Percentiles rank a stretch among this genome's conserved stretches.
Evolutionary conservation across 2,329 filamentous ascomycete species (phyloP).

Genomic region (Neodidymelliopsis sp.): DNA sequence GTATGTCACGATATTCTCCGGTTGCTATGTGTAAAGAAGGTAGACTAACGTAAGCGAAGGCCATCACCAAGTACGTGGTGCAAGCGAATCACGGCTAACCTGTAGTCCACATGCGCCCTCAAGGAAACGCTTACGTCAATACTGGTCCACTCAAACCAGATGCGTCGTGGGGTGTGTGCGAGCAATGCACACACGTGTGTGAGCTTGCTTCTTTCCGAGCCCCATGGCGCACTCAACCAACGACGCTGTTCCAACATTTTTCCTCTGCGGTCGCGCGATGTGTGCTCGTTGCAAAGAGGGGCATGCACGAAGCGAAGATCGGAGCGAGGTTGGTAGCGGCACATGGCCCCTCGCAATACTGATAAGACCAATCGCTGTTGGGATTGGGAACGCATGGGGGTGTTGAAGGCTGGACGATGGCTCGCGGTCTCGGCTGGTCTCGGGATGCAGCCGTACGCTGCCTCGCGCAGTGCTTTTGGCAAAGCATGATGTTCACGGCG

Average conservation of each 20-base stretch:
- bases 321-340: slow-evolving; percentile 29
- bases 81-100: slow-evolving; percentile 48
- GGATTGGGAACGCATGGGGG: slow-evolving; percentile 36
- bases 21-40: slow-evolving; percentile 24
- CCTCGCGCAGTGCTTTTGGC: slow-evolving; percentile 1
- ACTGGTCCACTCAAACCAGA: slow-evolving; percentile 4
- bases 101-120: slow-evolving; percentile 33
- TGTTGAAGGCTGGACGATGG: slow-evolving; percentile 20
- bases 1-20: slow-evolving; percentile 47
- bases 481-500: slow-evolving; percentile 2
- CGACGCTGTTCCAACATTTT: slow-evolving; percentile 2
- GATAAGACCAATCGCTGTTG: slow-evolving; percentile 45
- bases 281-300: slow-evolving; percentile 10
- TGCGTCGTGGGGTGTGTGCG: slow-evolving; percentile 4
- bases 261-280: slow-evolving; percentile 6
- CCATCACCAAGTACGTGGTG: slow-evolving; percentile 51
- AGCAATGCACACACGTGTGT: slow-evolving; percentile 13
- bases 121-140: slow-evolving; percentile 12
- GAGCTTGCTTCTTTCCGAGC: slow-evolving; percentile 20
- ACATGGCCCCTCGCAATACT: slow-evolving; percentile 30
- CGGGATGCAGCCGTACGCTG: slow-evolving; percentile 15
- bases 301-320: slow-evolving; percentile 35
- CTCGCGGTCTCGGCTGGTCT: slow-evolving; percentile 40
- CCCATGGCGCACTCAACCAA: not conserved
- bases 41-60: slow-evolving; percentile 35